Evolutionary conservation across 2,329 filamentous ascomycete genomes (phyloP).

Genomic region (Fusarium multiceps): DNA sequence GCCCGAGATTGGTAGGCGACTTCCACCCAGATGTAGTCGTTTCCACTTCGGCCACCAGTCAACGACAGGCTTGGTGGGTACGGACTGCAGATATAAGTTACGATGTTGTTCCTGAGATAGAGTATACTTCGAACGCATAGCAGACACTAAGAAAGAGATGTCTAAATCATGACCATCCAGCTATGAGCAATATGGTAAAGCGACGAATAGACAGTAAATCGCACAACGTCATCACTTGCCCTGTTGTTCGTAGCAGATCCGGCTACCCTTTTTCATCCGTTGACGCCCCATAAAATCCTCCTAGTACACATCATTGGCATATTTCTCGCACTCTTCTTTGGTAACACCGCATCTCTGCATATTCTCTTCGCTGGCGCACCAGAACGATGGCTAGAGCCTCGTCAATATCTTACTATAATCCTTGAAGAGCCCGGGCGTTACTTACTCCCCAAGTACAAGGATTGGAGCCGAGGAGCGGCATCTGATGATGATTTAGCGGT

Average conservation of each 20-base stretch:
- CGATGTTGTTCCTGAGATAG: not conserved
- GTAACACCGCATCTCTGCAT: conserved; percentile 6
- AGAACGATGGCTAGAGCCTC: not conserved
- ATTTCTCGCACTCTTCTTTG: conserved; percentile 5
- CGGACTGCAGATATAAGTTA: too few species aligned
- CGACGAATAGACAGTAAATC: fast-evolving
- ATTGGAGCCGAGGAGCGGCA: not conserved
- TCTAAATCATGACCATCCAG: too few species aligned
- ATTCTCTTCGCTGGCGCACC: conserved; percentile 8
- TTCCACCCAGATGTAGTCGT: not conserved
- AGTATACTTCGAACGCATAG: not conserved
- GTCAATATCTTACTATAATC: not conserved
- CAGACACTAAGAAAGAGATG: too few species aligned
- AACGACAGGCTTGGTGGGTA: too few species aligned
- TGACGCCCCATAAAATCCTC: too few species aligned
- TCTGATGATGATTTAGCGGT: not conserved
- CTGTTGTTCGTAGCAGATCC: not conserved
- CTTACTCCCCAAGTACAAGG: conserved; percentile 12
- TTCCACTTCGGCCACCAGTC: fast-evolving
- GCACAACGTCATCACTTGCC: fast-evolving
- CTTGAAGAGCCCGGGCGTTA: fast-evolving
- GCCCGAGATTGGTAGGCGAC: not conserved
- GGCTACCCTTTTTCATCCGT: not conserved
- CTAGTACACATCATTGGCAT: not conserved
- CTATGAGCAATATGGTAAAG: not conserved